phyloP scores from a whole-genome alignment of 352 stramenopile genomes.

The Phytophthora sp. region DNA sequence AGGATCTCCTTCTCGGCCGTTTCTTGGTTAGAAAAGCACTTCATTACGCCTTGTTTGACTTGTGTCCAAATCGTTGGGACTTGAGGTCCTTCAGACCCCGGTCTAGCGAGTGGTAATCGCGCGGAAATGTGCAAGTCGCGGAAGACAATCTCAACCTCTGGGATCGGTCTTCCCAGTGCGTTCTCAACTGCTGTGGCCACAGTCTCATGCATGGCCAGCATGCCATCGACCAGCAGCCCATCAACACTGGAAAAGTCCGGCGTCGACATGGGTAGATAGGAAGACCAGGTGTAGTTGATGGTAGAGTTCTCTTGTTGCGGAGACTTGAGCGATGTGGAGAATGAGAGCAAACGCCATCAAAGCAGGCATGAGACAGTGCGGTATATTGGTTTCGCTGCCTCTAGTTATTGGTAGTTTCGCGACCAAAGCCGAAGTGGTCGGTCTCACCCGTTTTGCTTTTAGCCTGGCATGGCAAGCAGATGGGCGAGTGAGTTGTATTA shows the following conservation, averaged over 20 bases:
- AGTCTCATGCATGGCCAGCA: constrained; percentile 59
- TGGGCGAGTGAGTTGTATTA: too few relatives aligned
- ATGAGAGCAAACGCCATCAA: not conserved
- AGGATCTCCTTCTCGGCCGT: constrained; percentile 51
- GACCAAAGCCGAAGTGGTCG: too few relatives aligned
- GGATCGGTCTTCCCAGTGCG: constrained; percentile 46
- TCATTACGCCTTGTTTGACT: constrained; percentile 31
- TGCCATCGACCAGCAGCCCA: constrained; percentile 47
- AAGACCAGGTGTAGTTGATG: not conserved
- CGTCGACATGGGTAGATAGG: constrained; percentile 12
- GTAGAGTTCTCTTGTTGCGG: not conserved
- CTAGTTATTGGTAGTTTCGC: not conserved
- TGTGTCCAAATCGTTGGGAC: constrained; percentile 39
- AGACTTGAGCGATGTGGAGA: not conserved
- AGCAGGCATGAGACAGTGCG: constrained; percentile 10
- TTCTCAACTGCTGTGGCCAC: constrained; percentile 51
- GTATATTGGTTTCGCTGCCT: constrained; percentile 24
- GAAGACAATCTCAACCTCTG: constrained; percentile 63
- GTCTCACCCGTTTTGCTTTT: too few relatives aligned
- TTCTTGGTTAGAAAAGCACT: constrained; percentile 30
- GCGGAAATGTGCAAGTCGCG: constrained; percentile 54
- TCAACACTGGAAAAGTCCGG: constrained; percentile 47
- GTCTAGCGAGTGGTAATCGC: constrained; percentile 23
- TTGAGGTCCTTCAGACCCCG: constrained; percentile 33
- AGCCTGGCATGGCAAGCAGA: too few relatives aligned